These are phyloP conservation scores for Mucor circinelloides DNA, from an alignment of 371 early-diverging fungal genomes.

Conservation along the genomic window DNA sequence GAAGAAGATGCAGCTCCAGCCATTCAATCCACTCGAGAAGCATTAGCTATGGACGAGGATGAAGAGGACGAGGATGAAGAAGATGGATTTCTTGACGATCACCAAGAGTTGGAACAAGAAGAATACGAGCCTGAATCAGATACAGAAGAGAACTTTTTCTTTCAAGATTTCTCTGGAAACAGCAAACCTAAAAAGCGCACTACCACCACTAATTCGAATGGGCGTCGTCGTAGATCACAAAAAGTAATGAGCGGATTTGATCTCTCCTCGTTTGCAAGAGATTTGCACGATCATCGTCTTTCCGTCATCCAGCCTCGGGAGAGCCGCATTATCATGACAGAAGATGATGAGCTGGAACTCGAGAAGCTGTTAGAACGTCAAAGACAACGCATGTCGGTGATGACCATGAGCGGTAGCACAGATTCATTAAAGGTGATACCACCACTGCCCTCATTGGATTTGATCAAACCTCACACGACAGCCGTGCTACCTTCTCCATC, in stretches of 20 bases:
- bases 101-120: slow-evolving; percentile 10
- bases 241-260: slow-evolving; percentile 26
- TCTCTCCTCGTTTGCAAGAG: slow-evolving; percentile 43
- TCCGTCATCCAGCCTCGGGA: slow-evolving; percentile 44
- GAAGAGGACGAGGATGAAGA: not conserved
- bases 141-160: slow-evolving; percentile 39
- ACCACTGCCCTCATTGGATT: slow-evolving; percentile 16
- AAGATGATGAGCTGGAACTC: slow-evolving; percentile 49
- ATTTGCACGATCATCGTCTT: slow-evolving; percentile 47
- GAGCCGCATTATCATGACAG: slow-evolving; percentile 36
- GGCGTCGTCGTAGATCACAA: slow-evolving; percentile 6
- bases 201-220: not conserved
- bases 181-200: slow-evolving; percentile 3
- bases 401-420: slow-evolving; percentile 9
- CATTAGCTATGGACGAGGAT: not conserved
- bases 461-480: slow-evolving; percentile 7
- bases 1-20: not conserved
- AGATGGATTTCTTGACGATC: not conserved
- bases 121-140: slow-evolving; percentile 34
- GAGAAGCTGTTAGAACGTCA: slow-evolving; percentile 29
- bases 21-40: not conserved
- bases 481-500: not conserved
- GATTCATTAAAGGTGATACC: slow-evolving; percentile 13
- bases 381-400: slow-evolving; percentile 17
- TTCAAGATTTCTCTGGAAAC: slow-evolving; percentile 38